Percentiles rank a stretch among this genome's conserved stretches.
phyloP scores from a whole-genome alignment of 495 filamentous ascomycete genomes.

The Glutinoglossum americanum region DNA sequence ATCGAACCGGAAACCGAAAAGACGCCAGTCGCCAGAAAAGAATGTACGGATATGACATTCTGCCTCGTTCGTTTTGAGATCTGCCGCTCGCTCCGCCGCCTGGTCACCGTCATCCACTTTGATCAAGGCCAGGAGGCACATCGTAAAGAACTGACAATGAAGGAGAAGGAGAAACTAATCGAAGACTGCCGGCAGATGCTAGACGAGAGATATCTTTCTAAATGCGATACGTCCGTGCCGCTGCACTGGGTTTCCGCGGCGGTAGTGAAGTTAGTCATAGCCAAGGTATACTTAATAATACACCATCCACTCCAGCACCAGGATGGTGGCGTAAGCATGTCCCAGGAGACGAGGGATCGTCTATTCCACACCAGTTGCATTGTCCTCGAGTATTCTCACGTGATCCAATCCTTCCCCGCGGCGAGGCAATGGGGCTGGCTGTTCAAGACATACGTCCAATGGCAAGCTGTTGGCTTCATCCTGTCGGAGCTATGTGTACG shows the following conservation, averaged over 20 bases:
- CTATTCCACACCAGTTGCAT: constrained; percentile 58
- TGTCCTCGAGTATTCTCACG: constrained; percentile 47
- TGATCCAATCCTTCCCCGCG: constrained; percentile 36
- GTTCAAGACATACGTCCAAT: constrained; percentile 61
- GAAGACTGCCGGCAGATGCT: constrained; percentile 37
- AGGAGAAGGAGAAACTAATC: constrained; percentile 37
- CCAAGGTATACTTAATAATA: constrained; percentile 43
- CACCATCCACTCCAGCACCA: constrained; percentile 32
- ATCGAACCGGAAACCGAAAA: constrained; percentile 41
- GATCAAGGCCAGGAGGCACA: constrained; percentile 12
- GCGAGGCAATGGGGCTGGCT: constrained; percentile 59
- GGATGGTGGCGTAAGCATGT: constrained; percentile 19
- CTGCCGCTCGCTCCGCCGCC: constrained; percentile 18
- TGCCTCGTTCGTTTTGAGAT: constrained; percentile 31
- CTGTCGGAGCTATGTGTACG: constrained; percentile 60
- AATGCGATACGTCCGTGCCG: constrained; percentile 38
- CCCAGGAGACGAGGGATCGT: constrained; percentile 41
- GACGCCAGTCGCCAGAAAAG: constrained; percentile 31
- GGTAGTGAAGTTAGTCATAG: constrained; percentile 42
- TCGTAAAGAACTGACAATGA: constrained; percentile 23
- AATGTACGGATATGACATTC: constrained; percentile 61
- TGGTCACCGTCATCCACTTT: constrained; percentile 8
- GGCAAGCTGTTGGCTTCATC: constrained; percentile 58
- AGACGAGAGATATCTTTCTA: constrained; percentile 41
- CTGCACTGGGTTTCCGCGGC: constrained; percentile 52